phyloP scores from a whole-genome alignment of 2,329 filamentous ascomycete genomes.

The Pyrenochaeta sp. region DNA sequence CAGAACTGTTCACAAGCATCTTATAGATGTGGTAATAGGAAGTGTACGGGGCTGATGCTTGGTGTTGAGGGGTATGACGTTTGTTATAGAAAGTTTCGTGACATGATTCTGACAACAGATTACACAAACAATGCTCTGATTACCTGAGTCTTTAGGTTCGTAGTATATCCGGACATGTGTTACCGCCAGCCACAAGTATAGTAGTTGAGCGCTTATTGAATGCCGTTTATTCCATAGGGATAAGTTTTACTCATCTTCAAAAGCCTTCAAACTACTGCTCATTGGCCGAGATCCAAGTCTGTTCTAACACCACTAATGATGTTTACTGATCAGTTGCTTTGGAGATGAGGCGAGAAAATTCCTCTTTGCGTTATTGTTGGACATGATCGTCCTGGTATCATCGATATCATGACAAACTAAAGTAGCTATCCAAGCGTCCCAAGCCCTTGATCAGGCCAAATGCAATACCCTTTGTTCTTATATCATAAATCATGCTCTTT shows the following conservation, averaged over 20 bases:
- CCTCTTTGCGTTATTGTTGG: constrained; percentile 10
- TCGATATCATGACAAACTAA: constrained; percentile 19
- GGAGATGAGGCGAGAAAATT: background rate
- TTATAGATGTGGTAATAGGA: too few relatives aligned
- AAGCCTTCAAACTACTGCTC: background rate
- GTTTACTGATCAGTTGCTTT: background rate
- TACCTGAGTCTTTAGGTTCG: too few relatives aligned
- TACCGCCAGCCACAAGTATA: background rate
- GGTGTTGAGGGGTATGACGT: too few relatives aligned
- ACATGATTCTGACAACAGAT: too few relatives aligned
- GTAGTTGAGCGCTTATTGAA: background rate
- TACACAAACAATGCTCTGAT: too few relatives aligned
- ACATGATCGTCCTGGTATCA: constrained; percentile 27
- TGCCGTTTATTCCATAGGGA: background rate
- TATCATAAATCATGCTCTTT: constrained; percentile 15
- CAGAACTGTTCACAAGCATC: too few relatives aligned
- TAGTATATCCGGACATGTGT: background rate
- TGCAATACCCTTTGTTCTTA: background rate
- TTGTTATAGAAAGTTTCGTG: too few relatives aligned
- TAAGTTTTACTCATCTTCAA: background rate
- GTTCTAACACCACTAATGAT: background rate
- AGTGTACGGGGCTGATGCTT: too few relatives aligned
- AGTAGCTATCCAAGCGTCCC: constrained; percentile 10
- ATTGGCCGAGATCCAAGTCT: background rate
- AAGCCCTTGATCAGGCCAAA: constrained; percentile 5